Evolutionary conservation across 1,284 basidiomycete genomes (phyloP), one percentile per base, ranked within the genome.

Genomic region (Trichosporon coremiiforme): DNA sequence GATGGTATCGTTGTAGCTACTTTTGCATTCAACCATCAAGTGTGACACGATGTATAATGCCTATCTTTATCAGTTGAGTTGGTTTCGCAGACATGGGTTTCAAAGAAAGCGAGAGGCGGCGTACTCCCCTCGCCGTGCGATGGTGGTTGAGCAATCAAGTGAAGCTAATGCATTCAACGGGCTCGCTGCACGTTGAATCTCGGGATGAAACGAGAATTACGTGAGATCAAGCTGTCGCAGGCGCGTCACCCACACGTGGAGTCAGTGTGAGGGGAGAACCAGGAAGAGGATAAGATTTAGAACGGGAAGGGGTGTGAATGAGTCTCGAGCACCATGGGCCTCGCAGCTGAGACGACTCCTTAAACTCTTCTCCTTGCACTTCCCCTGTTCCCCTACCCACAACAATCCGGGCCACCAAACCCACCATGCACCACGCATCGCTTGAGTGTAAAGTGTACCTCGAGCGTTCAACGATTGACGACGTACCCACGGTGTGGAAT

Each of bases 1-100:
- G 45, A 20, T n/a, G 17, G 20, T 47, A 4, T 47, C 50, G 50
- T 53, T 53, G 50, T 53, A 53, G 50, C 50, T 53, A 45, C 17
- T 12, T 53, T 25, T 53, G 50, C 50, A 53, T 53, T 53, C 5
- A 22, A 25, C 7, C 12, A 53, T 53, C 22, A 53, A 53, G 20
- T 22, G 50, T 53, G 50, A n/a, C 50, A 53, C 50, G 50, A 53
- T 53, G 50, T 53, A 53, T 53, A 53, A 53, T 53, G 50, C 50
- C 50, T 53, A 53, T 53, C 20, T 9, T 53, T 53, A 53, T 25
- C 50, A 25, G 50, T 17, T 25, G 50, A 7, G 20, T 35, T 35
- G 33, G 33, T 35, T 35, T 10, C 33, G 9, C 33, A 35, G 9
- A 10, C 33, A 35, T 25, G 3, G 25, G 25, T 25, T 25, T 25